Conservation (phyloP, 1,284 basidiomycete species). For the Cutaneotrichosporon daszewskae region DNA sequence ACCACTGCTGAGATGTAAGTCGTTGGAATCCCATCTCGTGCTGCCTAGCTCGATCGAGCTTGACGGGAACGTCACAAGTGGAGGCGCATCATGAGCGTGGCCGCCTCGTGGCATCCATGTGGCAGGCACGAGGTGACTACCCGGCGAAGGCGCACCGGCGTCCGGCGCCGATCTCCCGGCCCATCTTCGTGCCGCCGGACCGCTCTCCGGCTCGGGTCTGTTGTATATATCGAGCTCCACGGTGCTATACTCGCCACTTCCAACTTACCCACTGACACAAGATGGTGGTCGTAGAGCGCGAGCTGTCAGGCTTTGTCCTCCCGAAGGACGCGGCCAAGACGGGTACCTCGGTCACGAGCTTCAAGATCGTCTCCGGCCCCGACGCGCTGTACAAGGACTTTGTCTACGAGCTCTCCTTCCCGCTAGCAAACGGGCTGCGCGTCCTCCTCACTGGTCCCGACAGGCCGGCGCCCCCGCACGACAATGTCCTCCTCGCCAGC, state of each 20-base stretch:
- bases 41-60: too few species aligned
- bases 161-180: slow-evolving; percentile 2
- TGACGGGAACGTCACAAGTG: too few species aligned
- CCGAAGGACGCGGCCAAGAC: slow-evolving; percentile 1
- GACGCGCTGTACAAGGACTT: slow-evolving; percentile 28
- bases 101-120: neutral
- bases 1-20: neutral
- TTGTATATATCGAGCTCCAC: too few species aligned
- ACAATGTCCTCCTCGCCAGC: slow-evolving; percentile 38
- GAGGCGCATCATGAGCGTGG: too few species aligned
- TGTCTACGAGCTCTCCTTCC: slow-evolving; percentile 40
- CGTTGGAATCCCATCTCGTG: too few species aligned
- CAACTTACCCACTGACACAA: neutral
- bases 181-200: neutral
- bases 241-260: neutral
- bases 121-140: neutral
- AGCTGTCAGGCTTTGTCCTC: slow-evolving; percentile 19
- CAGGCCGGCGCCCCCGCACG: slow-evolving; percentile 43
- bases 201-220: too few species aligned
- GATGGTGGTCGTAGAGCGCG: slow-evolving; percentile 24
- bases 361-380: slow-evolving; percentile 23
- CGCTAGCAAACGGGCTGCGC: slow-evolving; percentile 37
- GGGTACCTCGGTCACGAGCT: slow-evolving; percentile 17
- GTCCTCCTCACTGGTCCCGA: slow-evolving; percentile 41
- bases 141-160: neutral